Conservation (phyloP, 2,329 filamentous ascomycete species). For the Fusarium sarcochroum region DNA sequence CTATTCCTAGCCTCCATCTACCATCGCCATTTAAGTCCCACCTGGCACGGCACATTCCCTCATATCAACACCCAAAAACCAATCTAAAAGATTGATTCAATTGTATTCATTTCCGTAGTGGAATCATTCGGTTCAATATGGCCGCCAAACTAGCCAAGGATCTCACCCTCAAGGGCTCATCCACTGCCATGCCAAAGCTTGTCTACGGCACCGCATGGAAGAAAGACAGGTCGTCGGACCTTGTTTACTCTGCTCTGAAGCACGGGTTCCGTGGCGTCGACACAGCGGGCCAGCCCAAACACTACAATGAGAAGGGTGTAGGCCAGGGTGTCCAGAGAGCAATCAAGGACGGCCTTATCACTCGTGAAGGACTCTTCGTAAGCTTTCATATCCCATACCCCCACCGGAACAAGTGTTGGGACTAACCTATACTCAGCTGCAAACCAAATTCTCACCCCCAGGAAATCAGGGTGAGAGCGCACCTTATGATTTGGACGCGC, state of each 20-base stretch:
- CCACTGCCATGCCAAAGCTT: constrained; percentile 64
- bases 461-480: constrained; percentile 71
- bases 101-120: background rate
- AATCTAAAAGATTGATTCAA: background rate
- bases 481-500: constrained; percentile 72
- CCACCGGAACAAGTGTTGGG: background rate
- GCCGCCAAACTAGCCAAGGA: constrained; percentile 51
- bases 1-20: constrained; percentile 4
- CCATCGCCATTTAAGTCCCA: background rate
- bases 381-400: constrained; percentile 40
- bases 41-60: background rate
- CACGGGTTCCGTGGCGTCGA: constrained; percentile 81
- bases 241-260: constrained; percentile 78
- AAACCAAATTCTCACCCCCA: constrained; percentile 85
- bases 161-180: constrained; percentile 50
- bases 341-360: constrained; percentile 70
- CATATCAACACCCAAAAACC: background rate
- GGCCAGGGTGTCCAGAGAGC: constrained; percentile 75
- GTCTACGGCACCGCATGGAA: constrained; percentile 93
- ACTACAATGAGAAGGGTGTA: constrained; percentile 82
- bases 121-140: constrained; percentile 5
- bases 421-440: constrained; percentile 64
- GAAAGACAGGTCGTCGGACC: constrained; percentile 73
- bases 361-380: constrained; percentile 73
- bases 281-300: constrained; percentile 82